These are phyloP conservation scores for Serendipita sp. DNA, from an alignment of 768 basidiomycete genomes.

Conservation along the genomic window DNA sequence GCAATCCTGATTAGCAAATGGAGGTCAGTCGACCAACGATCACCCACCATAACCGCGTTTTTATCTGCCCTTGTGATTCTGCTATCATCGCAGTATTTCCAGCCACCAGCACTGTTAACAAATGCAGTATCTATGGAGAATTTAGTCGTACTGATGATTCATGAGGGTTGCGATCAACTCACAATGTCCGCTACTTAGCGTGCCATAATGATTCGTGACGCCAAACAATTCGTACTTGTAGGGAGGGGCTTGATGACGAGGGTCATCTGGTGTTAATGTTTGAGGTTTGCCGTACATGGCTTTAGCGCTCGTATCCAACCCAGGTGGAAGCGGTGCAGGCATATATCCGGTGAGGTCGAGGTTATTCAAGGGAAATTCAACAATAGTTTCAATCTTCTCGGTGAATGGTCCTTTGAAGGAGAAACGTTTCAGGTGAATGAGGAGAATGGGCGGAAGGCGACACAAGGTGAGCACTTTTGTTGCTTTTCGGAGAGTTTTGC, in stretches of 20 bases:
- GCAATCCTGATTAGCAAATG: not conserved
- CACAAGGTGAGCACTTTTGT: slow-evolving; percentile 78
- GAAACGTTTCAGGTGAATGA: slow-evolving; percentile 88
- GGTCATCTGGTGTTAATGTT: slow-evolving; percentile 40
- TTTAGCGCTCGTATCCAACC: slow-evolving; percentile 34
- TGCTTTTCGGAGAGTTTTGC: slow-evolving; percentile 76
- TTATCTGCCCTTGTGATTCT: slow-evolving; percentile 56
- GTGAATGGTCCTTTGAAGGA: slow-evolving; percentile 81
- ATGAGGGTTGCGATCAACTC: slow-evolving; percentile 19
- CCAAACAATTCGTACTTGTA: slow-evolving; percentile 89
- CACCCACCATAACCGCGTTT: slow-evolving; percentile 68
- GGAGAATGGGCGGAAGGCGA: slow-evolving; percentile 78
- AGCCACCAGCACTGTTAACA: slow-evolving; percentile 69
- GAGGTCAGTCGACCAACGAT: not conserved
- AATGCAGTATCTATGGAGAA: slow-evolving; percentile 67
- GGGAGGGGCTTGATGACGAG: slow-evolving; percentile 67
- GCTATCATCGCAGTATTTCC: slow-evolving; percentile 91
- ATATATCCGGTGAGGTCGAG: slow-evolving; percentile 64
- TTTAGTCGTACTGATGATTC: slow-evolving; percentile 3
- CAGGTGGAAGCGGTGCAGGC: slow-evolving; percentile 60
- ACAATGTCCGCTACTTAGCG: slow-evolving; percentile 92
- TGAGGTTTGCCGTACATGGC: slow-evolving; percentile 20
- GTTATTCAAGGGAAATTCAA: slow-evolving; percentile 63
- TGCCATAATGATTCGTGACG: slow-evolving; percentile 93
- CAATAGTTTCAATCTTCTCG: slow-evolving; percentile 89